Base-by-base conservation (phyloP, 1,284 basidiomycete species). In the Leccinum angustisporum region DNA sequence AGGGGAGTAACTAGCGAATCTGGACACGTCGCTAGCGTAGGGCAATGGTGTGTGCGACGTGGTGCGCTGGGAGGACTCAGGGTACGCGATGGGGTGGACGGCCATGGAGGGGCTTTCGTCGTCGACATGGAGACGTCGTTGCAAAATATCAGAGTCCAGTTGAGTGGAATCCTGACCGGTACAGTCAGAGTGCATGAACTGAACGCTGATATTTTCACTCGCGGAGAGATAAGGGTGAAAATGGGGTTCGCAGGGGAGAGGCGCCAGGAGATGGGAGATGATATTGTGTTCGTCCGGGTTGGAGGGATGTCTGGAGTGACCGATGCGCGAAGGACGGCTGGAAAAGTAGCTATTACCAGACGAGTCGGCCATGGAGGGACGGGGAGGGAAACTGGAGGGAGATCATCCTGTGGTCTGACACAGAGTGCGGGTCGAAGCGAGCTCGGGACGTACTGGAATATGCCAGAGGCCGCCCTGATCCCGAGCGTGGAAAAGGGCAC, bases 51-150 rank as follows among this genome's bases (percentile, higher is more conserved):
- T 43, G 61, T 66, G 59, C 5, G 75, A 71, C 2, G 72, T 74
- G 30, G 75, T 66, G 33, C 74, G 69, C 48, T 76, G 72, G 2
- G 72, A 73, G 0, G 72, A 75, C 50, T 73, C 74, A 2, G 74
- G 74, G 55, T 74, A 76, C 2, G 31, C 62, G 1, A 68, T 56
- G 46, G 57, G 46, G n/a, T 62, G 55, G 14, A 46, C 54, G 16
- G 53, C 4, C 14, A 60, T 59, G 40, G 57, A 10, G 8, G 60
- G 43, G n/a, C 30, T 33, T 8, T 52, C 63, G 18, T 61, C 59
- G 54, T 63, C 62, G n/a, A 63, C 55, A 5, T 55, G 27, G 62
- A 51, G 56, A 21, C 58, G 66, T 31, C 57, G 65, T 43, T 58
- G 68, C 62, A 74, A 64, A 65, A 68, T 73, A 67, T 71, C 70